Evolutionary conservation across 805 yeast genomes (phyloP), one percentile per base, ranked within the genome.

Genomic region (Kazachstania psychrophila): DNA sequence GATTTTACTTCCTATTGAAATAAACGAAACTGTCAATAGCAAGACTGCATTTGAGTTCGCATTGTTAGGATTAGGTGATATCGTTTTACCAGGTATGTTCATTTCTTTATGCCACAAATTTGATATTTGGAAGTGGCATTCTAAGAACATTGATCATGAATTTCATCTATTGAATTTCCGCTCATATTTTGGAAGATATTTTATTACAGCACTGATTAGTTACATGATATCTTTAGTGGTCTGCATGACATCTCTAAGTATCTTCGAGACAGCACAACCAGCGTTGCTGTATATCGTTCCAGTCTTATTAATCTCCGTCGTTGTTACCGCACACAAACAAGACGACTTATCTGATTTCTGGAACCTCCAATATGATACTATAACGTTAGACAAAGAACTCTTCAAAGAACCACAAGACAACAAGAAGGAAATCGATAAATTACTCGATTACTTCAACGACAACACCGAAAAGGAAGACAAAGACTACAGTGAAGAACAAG

Each of bases 231-330:
- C 75, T 0, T 49, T 79, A 27, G 16, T 53, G 0, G 33, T 49
- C 0, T 72, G 85, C 1, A 55, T 69, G 33, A 45, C 42, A 2
- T 70, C 65, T 3, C 52, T 70, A 34, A 57, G 60, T 23, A 34
- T 48, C 3, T 70, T 48, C 42, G 47, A 65, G 1, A 52, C 48
- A 9, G 84, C 77, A 1, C 87, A 79, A 54, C 87, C 87, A 1
- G 86, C 86, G 0, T 58, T 80, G 42, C 50, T 80, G 14, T 79
- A 77, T 49, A 54, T 79, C 18, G 76, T 76, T 4, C 87, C 87
- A 4, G 47, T 60, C 4, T 31, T 70, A 20, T 23, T 64, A 0
- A 7, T 61, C 0, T 56, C 68, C 0, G 61, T 67, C 1, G n/a
- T 56, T 0, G 25, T 48, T 0, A 45, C 58, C 0, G 73, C 73